Base-by-base conservation (phyloP, 768 basidiomycete genomes). In the Boletus sp. region DNA sequence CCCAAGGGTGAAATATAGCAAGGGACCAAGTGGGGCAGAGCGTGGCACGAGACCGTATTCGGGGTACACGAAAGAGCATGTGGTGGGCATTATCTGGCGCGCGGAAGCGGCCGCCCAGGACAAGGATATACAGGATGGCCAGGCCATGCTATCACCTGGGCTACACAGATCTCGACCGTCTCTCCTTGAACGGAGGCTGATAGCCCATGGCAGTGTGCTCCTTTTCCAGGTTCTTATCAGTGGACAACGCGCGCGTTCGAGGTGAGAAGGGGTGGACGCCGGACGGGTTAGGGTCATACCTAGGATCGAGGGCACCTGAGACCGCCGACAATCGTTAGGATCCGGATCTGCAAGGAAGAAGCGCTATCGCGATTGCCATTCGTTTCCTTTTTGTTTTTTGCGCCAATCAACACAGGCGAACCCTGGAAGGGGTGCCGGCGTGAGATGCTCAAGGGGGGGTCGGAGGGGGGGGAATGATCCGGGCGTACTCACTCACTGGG, bases 261-360 rank as follows among this genome's bases (percentile, higher is more conserved):
- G 43, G 32, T 32, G 34, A 21, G 37, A 46, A 39, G 43, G 43
- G 21, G 23, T 40, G 19, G 50, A 51, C n/a, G 25, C 14, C 42
- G 46, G 53, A 44, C 19, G 35, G 47, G 50, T 17, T 35, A 62
- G 60, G 60, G 54, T 59, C 40, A 11, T 40, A 30, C 65, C 65
- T 62, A 67, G 64, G 64, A 53, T 47, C 42, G 53, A 67, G 64
- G 64, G 64, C 11, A 53, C 34, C 27, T 25, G 57, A 34, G 47
- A 52, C 55, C 38, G 42, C 54, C 57, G 66, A 68, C 54, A 66
- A 66, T 67, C 65, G 66, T 64, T 58, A 54, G 64, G 50, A 57
- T 42, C 35, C 64, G 59, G 65, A 68, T 68, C 66, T 63, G 55
- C 58, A 54, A 51, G 47, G 65, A 67, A 64, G 65, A 67, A 64